These are phyloP conservation scores for Pythium folliculosum DNA, from an alignment of 352 stramenopile genomes.

Conservation along the genomic window DNA sequence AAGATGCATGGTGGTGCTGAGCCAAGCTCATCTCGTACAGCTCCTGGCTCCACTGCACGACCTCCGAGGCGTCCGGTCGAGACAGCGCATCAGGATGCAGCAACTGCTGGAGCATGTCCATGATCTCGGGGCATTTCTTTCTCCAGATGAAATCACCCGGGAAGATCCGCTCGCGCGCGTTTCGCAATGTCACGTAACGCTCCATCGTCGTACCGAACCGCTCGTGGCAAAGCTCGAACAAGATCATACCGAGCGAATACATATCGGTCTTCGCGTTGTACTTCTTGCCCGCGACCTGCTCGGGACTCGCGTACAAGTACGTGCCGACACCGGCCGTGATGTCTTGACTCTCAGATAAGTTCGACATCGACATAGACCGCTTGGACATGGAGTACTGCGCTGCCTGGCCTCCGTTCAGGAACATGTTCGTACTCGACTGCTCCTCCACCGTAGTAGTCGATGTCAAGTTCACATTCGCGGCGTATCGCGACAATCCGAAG, in stretches of 20 bases:
- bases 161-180: slow-evolving; percentile 73
- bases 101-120: slow-evolving; percentile 68
- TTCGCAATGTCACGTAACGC: slow-evolving; percentile 79
- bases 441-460: slow-evolving; percentile 23
- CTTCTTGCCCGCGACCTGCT: slow-evolving; percentile 88
- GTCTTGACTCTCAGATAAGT: slow-evolving; percentile 76
- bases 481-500: slow-evolving; percentile 87
- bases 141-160: slow-evolving; percentile 50
- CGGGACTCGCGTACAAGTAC: slow-evolving; percentile 89
- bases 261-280: slow-evolving; percentile 93
- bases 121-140: slow-evolving; percentile 61
- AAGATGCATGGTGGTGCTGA: slow-evolving; percentile 37
- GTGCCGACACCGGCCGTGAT: slow-evolving; percentile 89
- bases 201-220: slow-evolving; percentile 91
- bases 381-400: slow-evolving; percentile 44
- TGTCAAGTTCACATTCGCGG: slow-evolving; percentile 70
- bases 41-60: slow-evolving; percentile 80
- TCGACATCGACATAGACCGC: slow-evolving; percentile 59
- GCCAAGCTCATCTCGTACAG: slow-evolving; percentile 66
- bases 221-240: slow-evolving; percentile 90
- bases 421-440: slow-evolving; percentile 9
- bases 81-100: slow-evolving; percentile 52
- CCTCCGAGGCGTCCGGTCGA: slow-evolving; percentile 60
- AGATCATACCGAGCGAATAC: slow-evolving; percentile 91
- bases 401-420: slow-evolving; percentile 18